These are phyloP conservation scores for Exserohilum turcica DNA, from an alignment of 2,329 filamentous ascomycete genomes.

Conservation along the genomic window DNA sequence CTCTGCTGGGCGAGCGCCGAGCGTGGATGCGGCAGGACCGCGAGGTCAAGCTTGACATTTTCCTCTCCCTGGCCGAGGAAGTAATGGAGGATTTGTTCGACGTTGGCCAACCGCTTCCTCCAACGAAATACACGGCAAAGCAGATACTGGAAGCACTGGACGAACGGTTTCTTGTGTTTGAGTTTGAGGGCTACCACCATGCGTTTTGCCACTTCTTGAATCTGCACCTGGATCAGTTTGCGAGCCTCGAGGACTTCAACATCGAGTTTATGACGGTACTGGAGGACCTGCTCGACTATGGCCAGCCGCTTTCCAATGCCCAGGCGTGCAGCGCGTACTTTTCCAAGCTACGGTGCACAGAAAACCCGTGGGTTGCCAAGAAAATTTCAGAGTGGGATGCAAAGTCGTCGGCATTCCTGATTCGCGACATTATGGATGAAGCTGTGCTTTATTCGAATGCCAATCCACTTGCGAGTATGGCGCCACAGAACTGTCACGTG, in stretches of 20 bases:
- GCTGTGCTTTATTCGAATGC: constrained; percentile 41
- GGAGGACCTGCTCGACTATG: constrained; percentile 43
- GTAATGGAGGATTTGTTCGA: constrained; percentile 47
- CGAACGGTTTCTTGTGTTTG: constrained; percentile 33
- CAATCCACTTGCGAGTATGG: constrained; percentile 30
- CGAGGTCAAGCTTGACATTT: constrained; percentile 46
- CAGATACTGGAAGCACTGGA: constrained; percentile 43
- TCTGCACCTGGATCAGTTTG: constrained; percentile 43
- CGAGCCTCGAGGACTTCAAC: constrained; percentile 43
- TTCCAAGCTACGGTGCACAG: constrained; percentile 45
- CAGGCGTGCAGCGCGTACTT: constrained; percentile 48
- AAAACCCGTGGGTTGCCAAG: constrained; percentile 45
- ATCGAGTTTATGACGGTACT: constrained; percentile 39
- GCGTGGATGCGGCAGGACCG: constrained; percentile 45
- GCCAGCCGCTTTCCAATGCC: constrained; percentile 39
- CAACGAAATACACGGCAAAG: constrained; percentile 37
- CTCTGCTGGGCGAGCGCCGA: constrained; percentile 42
- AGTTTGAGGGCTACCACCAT: constrained; percentile 45
- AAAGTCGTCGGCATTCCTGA: constrained; percentile 24
- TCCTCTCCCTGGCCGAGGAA: constrained; percentile 44
- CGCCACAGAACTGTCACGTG: constrained; percentile 21
- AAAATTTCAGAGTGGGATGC: constrained; percentile 41
- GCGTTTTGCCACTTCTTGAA: constrained; percentile 47
- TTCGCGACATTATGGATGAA: constrained; percentile 38
- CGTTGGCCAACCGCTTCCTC: constrained; percentile 42